Conservation (phyloP, 768 basidiomycete genomes). For the Suillus americanus region DNA sequence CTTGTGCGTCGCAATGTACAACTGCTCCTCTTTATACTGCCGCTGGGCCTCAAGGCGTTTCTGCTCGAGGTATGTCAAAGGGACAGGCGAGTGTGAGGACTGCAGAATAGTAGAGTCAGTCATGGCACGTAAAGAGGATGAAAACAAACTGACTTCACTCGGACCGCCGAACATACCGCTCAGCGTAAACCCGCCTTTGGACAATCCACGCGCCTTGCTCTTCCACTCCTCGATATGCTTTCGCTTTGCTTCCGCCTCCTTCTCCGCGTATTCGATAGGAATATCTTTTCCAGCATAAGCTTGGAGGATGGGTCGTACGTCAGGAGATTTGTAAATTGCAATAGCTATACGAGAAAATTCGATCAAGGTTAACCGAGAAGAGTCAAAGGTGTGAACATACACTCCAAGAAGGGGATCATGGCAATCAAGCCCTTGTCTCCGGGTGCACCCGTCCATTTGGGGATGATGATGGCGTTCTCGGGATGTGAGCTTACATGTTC, state of each 20-base stretch:
- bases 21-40: constrained; percentile 52
- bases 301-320: constrained; percentile 85
- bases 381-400: constrained; percentile 36
- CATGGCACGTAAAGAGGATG: not conserved
- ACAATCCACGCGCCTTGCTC: constrained; percentile 38
- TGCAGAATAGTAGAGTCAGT: constrained; percentile 3
- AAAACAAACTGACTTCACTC: constrained; percentile 27
- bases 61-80: constrained; percentile 52
- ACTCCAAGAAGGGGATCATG: constrained; percentile 98
- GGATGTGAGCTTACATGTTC: constrained; percentile 80
- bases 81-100: constrained; percentile 33
- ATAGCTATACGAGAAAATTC: constrained; percentile 56
- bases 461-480: constrained; percentile 83
- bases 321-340: constrained; percentile 83
- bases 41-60: constrained; percentile 51
- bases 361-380: not conserved
- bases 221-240: constrained; percentile 84
- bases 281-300: constrained; percentile 89
- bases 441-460: constrained; percentile 83
- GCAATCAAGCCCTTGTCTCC: constrained; percentile 77
- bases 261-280: constrained; percentile 83
- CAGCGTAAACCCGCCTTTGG: constrained; percentile 42
- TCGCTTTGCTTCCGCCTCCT: constrained; percentile 81
- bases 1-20: constrained; percentile 51
- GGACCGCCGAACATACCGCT: constrained; percentile 42